Percentiles rank a stretch among this genome's conserved stretches.
Evolutionary conservation across 495 filamentous ascomycete genomes (phyloP).

Genomic region (Aspergillus cavernicola): DNA sequence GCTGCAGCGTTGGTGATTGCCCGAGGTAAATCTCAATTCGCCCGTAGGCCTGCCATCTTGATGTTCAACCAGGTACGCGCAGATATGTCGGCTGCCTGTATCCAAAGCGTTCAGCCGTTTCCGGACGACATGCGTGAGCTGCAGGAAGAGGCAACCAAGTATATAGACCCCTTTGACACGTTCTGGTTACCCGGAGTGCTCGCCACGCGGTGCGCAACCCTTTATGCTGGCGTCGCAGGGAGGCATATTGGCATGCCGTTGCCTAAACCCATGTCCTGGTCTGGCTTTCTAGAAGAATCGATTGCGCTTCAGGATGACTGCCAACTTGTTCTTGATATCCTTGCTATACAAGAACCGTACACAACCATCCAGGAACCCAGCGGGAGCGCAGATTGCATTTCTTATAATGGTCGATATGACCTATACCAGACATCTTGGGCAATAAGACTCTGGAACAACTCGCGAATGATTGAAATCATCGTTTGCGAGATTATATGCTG

Average conservation of each 20-base stretch:
- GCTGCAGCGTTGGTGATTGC: conserved; percentile 47
- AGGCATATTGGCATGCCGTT: conserved; percentile 4
- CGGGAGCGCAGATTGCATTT: conserved; percentile 11
- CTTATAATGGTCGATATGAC: conserved; percentile 22
- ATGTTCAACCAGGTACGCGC: conserved; percentile 55
- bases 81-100: conserved; percentile 23
- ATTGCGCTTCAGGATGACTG: conserved; percentile 18
- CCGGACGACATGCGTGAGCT: conserved; percentile 24
- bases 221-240: conserved; percentile 10
- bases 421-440: conserved; percentile 20
- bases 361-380: conserved; percentile 6
- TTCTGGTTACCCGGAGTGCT: conserved; percentile 24
- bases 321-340: conserved; percentile 4
- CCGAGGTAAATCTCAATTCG: conserved; percentile 50
- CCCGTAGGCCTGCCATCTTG: conserved; percentile 36
- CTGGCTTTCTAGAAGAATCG: conserved; percentile 18
- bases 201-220: conserved; percentile 16
- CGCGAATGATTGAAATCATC: conserved; percentile 21
- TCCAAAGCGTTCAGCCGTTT: conserved; percentile 18
- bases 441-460: conserved; percentile 31
- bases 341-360: conserved; percentile 27
- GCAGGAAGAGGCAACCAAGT: conserved; percentile 25
- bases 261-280: conserved; percentile 15
- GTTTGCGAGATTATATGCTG: conserved; percentile 19
- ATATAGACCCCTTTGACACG: conserved; percentile 14